A percentile compares a stretch with the other conserved stretches of the same genome.
Conservation (phyloP, 2,329 filamentous ascomycete species). For the Pseudogymnoascus sp. region DNA sequence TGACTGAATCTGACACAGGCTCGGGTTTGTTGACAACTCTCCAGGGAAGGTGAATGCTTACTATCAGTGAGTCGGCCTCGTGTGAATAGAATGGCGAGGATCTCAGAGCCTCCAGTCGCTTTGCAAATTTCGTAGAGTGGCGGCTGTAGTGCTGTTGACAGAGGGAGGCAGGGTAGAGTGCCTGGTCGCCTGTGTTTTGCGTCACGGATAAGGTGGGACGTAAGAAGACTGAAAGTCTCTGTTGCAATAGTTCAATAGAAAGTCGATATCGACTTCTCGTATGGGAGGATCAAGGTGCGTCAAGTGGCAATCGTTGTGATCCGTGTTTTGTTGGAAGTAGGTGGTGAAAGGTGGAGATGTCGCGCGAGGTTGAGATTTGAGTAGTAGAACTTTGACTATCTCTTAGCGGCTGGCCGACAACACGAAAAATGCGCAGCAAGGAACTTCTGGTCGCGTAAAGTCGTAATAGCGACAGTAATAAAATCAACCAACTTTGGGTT, state of each 20-base stretch:
- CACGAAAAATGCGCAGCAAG: background rate
- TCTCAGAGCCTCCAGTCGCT: background rate
- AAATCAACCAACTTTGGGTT: background rate
- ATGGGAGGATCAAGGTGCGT: background rate
- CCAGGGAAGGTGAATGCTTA: constrained; percentile 3
- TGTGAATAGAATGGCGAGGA: background rate
- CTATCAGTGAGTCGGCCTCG: constrained; percentile 6
- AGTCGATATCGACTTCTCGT: constrained; percentile 7
- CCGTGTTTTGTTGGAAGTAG: background rate
- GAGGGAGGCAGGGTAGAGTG: background rate
- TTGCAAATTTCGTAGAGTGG: background rate
- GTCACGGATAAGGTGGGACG: constrained; percentile 7
- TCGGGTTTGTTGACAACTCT: constrained; percentile 1
- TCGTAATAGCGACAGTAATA: background rate
- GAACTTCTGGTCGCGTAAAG: background rate
- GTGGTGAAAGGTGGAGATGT: constrained; percentile 6
- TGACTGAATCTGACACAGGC: background rate
- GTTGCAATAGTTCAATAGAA: background rate
- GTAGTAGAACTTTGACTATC: constrained; percentile 9
- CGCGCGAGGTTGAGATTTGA: constrained; percentile 10
- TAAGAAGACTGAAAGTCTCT: background rate
- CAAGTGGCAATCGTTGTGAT: background rate
- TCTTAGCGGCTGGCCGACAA: constrained; percentile 6
- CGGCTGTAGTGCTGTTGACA: background rate
- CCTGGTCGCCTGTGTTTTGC: constrained; percentile 7